Evolutionary conservation across 2,329 filamentous ascomycete species (phyloP), one percentile per base, ranked within the genome.

Genomic region (Penicillium sclerotiorum): DNA sequence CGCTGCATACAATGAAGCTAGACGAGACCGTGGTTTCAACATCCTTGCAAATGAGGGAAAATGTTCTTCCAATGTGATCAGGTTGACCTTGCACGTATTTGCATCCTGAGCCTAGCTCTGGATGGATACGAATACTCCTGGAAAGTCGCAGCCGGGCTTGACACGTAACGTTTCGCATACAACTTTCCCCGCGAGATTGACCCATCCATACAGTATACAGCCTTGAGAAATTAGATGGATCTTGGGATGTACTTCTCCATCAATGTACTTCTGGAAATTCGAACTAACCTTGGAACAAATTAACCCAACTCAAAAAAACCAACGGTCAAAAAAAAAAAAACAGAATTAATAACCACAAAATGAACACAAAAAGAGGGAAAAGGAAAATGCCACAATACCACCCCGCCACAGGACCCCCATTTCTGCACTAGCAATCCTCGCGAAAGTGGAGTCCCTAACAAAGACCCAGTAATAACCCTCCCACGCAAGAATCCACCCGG

Each of bases 341-440:
- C n/a, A n/a, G n/a, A n/a, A n/a, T n/a, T n/a, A n/a, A n/a, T n/a
- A n/a, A n/a, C n/a, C n/a, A n/a, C n/a, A n/a, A n/a, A n/a, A n/a
- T n/a, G n/a, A 22, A 37, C 22, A 45, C 30, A 17, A 36, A 36
- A 36, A 17, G 33, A 17, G 5, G 3, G n/a, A 36, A 36, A 36
- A 32, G 28, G 28, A 32, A 15, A 36, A 47, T 39, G 23, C 45
- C 25, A 49, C 39, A 33, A 40, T 27, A 55, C 13, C 43, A 15
- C 33, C 23, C 45, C 45, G 45, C 49, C 49, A 47, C 44, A 47
- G 43, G 49, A 45, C 50, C 46, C 35, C 54, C 54, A 37, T 51
- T 52, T 50, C 54, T 52, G 54, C 54, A 52, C 48, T 52, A 56
- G 45, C 45, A 43, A 56, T 49, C 53, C 41, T 47, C 17, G 33